These are phyloP conservation scores for Tuber microsphaerosporum DNA, from an alignment of 495 filamentous ascomycete species.

Conservation along the genomic window DNA sequence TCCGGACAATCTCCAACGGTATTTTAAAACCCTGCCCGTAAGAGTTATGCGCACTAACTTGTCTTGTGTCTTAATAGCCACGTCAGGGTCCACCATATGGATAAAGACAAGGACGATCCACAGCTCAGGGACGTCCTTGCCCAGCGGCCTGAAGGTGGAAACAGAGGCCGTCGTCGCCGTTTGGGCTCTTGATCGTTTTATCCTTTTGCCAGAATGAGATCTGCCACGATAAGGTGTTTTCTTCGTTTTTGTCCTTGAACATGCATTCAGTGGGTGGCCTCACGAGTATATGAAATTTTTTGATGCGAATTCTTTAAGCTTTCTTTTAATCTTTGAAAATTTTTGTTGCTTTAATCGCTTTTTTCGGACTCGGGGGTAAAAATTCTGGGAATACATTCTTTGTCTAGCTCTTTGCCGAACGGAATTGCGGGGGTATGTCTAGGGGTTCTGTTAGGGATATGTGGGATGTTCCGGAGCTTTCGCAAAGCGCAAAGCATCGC, in stretches of 20 bases:
- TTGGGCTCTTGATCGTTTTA: conserved; percentile 21
- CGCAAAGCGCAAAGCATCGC: not conserved
- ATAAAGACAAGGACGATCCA: conserved; percentile 80
- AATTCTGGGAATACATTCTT: conserved; percentile 1
- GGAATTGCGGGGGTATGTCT: not conserved
- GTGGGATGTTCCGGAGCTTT: not conserved
- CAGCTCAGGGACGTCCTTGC: conserved; percentile 68
- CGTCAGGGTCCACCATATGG: conserved; percentile 78
- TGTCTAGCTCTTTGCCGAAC: not conserved
- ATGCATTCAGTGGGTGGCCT: conserved; percentile 35
- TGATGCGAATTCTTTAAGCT: conserved; percentile 28
- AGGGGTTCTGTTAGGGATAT: not conserved
- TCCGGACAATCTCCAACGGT: conserved; percentile 97
- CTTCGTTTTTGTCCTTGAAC: conserved; percentile 24
- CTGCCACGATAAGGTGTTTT: conserved; percentile 34
- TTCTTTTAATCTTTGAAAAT: conserved; percentile 29
- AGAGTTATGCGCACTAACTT: not conserved
- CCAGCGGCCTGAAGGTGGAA: conserved; percentile 77
- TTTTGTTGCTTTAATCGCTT: conserved; percentile 17
- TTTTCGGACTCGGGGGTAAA: conserved; percentile 19
- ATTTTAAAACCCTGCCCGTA: conserved; percentile 35
- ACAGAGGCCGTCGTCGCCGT: conserved; percentile 65
- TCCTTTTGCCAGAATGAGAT: not conserved
- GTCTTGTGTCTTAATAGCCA: conserved; percentile 52
- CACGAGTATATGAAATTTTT: conserved; percentile 38